Evolutionary conservation across 805 yeast genomes (phyloP), one percentile per base, ranked within the genome.

Genomic region (Yarrowia divulgata): DNA sequence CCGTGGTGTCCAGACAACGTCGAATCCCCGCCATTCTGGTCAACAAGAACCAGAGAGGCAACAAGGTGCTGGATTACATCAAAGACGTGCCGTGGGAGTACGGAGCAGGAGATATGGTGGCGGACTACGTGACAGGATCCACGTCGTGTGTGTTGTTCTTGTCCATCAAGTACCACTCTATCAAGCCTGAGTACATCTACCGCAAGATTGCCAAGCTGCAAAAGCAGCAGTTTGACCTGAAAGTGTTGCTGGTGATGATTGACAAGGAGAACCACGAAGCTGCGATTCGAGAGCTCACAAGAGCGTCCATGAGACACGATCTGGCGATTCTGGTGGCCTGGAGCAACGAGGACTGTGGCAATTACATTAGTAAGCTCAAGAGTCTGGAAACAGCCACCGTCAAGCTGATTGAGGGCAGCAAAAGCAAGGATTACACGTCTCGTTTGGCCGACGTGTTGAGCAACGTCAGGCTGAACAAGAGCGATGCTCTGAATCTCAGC

Each of bases 171-270:
- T 76, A 76, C 66, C 76, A 76, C 71, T 70, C 76, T 10, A 72
- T 79, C 32, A 79, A 77, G 46, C 82, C 82, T 2, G 82, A 79
- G 71, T 80, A 79, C 69, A 77, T 79, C n/a, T 77, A 74, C 74
- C 71, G 72, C 34, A 75, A 82, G 29, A 75, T 79, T n/a, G 72
- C 73, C 18, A 71, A 72, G 55, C 71, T 79, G 23, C 79, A 79
- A 18, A 70, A 71, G 37, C 68, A 63, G 39, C 57, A 48, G n/a
- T 63, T 63, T 63, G 68, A 63, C 9, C 57, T 63, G 5, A 63
- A 74, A 71, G 70, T 79, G 6, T 69, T 79, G 42, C 73, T 79
- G 8, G 74, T 79, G 5, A 71, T 76, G 12, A 79, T 78, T 4
- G 82, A 79, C 48, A 74, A 80, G 46, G 81, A 79, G 37, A 79